Base-by-base conservation (phyloP, 1,284 basidiomycete species). In the Trichosporon ovoides region DNA sequence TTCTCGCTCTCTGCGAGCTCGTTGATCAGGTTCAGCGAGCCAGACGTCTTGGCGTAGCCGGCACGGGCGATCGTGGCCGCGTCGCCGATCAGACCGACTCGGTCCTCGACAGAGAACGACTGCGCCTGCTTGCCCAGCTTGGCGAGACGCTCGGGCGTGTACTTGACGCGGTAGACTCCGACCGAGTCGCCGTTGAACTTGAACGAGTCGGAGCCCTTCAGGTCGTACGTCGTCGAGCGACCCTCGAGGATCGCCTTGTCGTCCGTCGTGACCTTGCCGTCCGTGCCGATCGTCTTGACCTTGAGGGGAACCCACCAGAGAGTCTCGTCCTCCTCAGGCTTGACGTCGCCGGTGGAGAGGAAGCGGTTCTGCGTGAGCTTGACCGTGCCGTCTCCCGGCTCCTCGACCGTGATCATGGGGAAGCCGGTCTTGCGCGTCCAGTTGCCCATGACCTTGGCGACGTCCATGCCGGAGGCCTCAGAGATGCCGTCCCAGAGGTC, bases 341-440 rank as follows among this genome's bases (percentile, higher is more conserved):
- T 83, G 35, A 85, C 85, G 63, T 83, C 84, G 4, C 92, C 93
- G 3, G 87, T 90, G 69, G 90, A 88, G 52, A 98, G 80, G 83
- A 97, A 98, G 28, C 95, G 85, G 76, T 96, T 91, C 78, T 98
- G 95, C 40, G 87, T 86, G 52, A 94, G 81, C 58, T 79, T 80
- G 65, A 94, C 85, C 65, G 75, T 76, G n/a, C 86, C 85, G 50
- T 83, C 83, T 1, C 80, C 76, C 9, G 80, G 82, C 77, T 97
- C 93, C 0, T 85, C 87, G 46, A 98, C 91, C 16, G 85, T 89
- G 54, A 98, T 76, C 24, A 98, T 86, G 4, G 93, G 93, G 79
- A 87, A 93, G 24, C 91, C 91, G 62, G 87, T 85, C 83, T 92
- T 90, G 59, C 85, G 83, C 37, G 94, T 87, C 95, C 94, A 98